Evolutionary conservation across 441 rosid genomes (phyloP).

Genomic region (Pelargonium cotyledonis): DNA sequence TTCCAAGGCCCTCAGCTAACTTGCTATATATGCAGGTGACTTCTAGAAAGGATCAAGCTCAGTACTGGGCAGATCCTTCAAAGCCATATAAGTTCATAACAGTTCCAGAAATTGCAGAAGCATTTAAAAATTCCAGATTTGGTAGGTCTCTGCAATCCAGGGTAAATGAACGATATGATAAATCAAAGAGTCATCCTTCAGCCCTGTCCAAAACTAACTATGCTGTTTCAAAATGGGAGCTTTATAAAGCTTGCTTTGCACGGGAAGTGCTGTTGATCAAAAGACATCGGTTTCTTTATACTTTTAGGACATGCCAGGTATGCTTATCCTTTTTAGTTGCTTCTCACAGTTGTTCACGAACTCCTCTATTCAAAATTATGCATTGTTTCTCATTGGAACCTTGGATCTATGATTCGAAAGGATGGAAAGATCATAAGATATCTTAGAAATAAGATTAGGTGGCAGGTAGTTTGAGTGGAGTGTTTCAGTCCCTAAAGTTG

Average conservation of each 20-base stretch:
- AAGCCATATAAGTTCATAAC: slow-evolving; percentile 59
- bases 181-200: slow-evolving; percentile 44
- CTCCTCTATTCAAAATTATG: not conserved
- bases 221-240: slow-evolving; percentile 74
- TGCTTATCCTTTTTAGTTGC: slow-evolving; percentile 14
- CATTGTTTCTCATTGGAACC: not conserved
- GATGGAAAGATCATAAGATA: not conserved
- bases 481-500: not conserved
- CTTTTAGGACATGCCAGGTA: slow-evolving; percentile 83
- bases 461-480: not conserved
- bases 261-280: slow-evolving; percentile 63
- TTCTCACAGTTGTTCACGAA: not conserved
- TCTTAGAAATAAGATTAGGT: slow-evolving; percentile 3
- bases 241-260: slow-evolving; percentile 52
- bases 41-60: slow-evolving; percentile 91
- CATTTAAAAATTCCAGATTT: slow-evolving; percentile 53
- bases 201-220: slow-evolving; percentile 59
- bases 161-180: slow-evolving; percentile 45
- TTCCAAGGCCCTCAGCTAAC: slow-evolving; percentile 15
- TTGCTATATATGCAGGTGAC: slow-evolving; percentile 56
- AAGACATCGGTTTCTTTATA: slow-evolving; percentile 72
- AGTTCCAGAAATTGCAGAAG: slow-evolving; percentile 61
- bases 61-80: slow-evolving; percentile 84
- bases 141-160: slow-evolving; percentile 47
- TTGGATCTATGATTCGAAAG: not conserved